Evolutionary conservation across 2,329 filamentous ascomycete species (phyloP), one percentile per base, ranked within the genome.

Genomic region (Cladosporium sp.): DNA sequence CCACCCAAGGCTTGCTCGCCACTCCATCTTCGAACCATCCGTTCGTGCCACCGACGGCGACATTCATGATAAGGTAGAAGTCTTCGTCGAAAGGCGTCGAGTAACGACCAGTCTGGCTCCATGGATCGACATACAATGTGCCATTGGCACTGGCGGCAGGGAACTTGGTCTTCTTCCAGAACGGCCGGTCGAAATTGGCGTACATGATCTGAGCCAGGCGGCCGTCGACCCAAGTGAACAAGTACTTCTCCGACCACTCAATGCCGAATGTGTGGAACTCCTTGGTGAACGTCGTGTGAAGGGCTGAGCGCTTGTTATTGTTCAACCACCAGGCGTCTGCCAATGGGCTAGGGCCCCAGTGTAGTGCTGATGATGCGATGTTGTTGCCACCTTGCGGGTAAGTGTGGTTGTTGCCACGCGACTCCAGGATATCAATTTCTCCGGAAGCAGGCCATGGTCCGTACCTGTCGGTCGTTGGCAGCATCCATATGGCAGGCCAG

Each of bases 401-500:
- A 0, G 86, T 88, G 79, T 88, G 86, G 79, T 94, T 92, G 82
- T 96, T 96, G 67, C 92, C 92, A 65, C 92, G 90, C 31, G 88
- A 88, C 78, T 95, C 91, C 73, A 88, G 81, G 64, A 96, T 91
- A 75, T 96, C 92, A 61, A 96, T 95, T 78, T 95, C 91, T 55
- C 92, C 92, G 10, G 90, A 93, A 8, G 82, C 79, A 1, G 92
- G 92, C 92, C 92, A 96, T 1, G 83, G 72, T 1, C 92, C 92
- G 75, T 95, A 96, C 0, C 81, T 88, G 63, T 88, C 83, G 52
- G 89, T 82, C 56, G 86, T 87, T 1, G 92, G 92, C 81, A 95
- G 82, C 90, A 96, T 91, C 90, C 91, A 93, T 73, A 96, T 94
- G n/a, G 91, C 91, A 2, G 92, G 92, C 92, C 92, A 95, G 12